Evolutionary conservation across 371 early-diverging fungal species (phyloP).

Genomic region (Rhizopus microsporus): DNA sequence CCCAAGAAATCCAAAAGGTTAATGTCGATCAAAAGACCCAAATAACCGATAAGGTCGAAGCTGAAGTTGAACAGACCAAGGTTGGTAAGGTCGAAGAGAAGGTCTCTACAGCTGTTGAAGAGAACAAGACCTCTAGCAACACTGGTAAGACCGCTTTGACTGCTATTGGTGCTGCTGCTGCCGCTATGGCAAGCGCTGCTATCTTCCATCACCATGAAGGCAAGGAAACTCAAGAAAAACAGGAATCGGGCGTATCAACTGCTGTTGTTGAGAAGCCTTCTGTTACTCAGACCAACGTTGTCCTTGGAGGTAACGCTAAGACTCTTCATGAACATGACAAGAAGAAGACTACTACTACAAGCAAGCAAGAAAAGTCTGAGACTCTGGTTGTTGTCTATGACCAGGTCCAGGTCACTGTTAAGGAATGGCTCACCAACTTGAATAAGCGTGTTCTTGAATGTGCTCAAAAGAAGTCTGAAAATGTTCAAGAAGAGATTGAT

Average conservation of each 20-base stretch:
- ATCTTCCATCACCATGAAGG: constrained; percentile 21
- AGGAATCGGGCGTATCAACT: constrained; percentile 1
- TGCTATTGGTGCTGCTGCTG: constrained; percentile 28
- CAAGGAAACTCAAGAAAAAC: constrained; percentile 11
- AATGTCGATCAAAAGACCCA: constrained; percentile 8
- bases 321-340: constrained; percentile 8
- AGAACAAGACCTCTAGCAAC: constrained; percentile 1
- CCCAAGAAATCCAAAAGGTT: constrained; percentile 3
- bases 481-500: constrained; percentile 27
- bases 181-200: constrained; percentile 23
- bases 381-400: constrained; percentile 20
- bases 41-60: constrained; percentile 2
- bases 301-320: constrained; percentile 14
- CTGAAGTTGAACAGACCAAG: constrained; percentile 6
- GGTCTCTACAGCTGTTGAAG: neutral
- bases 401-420: constrained; percentile 15
- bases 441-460: constrained; percentile 25
- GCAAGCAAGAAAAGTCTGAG: constrained; percentile 21
- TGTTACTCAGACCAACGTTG: constrained; percentile 14
- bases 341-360: constrained; percentile 5
- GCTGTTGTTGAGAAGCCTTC: constrained; percentile 15
- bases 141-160: constrained; percentile 5
- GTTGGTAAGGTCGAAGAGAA: constrained; percentile 10
- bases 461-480: constrained; percentile 22
- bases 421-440: constrained; percentile 25